Conservation (phyloP, 106 monocot species). For the Dendrobium huoshanense region DNA sequence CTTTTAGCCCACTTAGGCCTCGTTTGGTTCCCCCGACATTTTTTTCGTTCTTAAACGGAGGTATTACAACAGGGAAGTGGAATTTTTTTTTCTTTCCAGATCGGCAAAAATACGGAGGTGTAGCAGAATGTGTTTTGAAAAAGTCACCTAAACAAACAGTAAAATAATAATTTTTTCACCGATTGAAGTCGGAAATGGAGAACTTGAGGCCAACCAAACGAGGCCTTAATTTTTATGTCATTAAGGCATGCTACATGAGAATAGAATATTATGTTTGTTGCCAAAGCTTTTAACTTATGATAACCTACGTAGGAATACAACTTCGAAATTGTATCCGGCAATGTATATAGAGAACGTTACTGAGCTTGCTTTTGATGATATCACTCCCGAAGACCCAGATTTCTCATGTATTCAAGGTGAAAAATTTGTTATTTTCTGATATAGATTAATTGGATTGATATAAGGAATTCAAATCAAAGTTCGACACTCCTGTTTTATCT, state of each 20-base stretch:
- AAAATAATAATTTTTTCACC: too few species aligned
- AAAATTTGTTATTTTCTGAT: neutral
- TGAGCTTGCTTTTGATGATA: slow-evolving; percentile 96
- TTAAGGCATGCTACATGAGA: neutral
- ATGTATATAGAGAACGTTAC: slow-evolving; percentile 97
- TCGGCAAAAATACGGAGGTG: too few species aligned
- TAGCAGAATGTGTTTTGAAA: too few species aligned
- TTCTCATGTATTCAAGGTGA: slow-evolving; percentile 89
- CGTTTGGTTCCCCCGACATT: too few species aligned
- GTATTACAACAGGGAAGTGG: too few species aligned
- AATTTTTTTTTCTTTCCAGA: too few species aligned
- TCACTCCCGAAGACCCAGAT: slow-evolving; percentile 88
- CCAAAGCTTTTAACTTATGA: slow-evolving; percentile 6
- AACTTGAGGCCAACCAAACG: too few species aligned
- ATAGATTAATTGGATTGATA: neutral
- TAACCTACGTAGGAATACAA: slow-evolving; percentile 48
- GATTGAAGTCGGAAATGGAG: too few species aligned
- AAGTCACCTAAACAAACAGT: too few species aligned
- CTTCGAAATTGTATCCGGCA: slow-evolving; percentile 93
- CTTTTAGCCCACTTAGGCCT: neutral
- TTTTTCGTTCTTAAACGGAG: too few species aligned
- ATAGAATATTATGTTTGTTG: neutral
- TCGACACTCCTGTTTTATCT: neutral
- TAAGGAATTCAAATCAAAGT: neutral
- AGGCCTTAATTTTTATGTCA: neutral